Conservation (phyloP, 352 stramenopile species). For the Globisporangium lucens region DNA sequence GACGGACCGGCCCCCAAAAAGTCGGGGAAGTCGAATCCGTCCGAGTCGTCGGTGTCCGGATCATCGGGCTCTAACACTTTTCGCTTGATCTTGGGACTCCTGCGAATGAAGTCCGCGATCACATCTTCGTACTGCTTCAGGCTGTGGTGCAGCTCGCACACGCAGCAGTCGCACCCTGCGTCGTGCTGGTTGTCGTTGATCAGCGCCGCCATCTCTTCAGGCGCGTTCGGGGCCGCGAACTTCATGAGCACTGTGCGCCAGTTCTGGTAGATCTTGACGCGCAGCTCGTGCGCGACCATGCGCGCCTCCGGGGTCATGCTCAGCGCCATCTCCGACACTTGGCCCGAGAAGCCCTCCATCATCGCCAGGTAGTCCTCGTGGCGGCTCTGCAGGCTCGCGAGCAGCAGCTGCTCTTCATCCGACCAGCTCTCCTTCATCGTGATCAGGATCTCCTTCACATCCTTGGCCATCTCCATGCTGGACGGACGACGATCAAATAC, state of each 20-base stretch:
- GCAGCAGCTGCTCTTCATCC: conserved; percentile 64
- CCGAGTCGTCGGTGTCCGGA: conserved; percentile 15
- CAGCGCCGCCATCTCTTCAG: conserved; percentile 35
- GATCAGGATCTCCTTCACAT: conserved; percentile 78
- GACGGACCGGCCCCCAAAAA: conserved; percentile 14
- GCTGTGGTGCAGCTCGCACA: conserved; percentile 50
- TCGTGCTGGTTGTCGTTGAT: conserved; percentile 34
- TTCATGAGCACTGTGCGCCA: conserved; percentile 76
- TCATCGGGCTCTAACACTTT: conserved; percentile 17
- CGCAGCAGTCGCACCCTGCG: conserved; percentile 42
- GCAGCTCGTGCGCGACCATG: conserved; percentile 69
- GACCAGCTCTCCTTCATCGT: conserved; percentile 73
- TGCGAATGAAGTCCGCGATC: conserved; percentile 55
- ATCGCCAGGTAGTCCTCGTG: conserved; percentile 69
- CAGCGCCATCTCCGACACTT: conserved; percentile 54
- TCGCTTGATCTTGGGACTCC: conserved; percentile 49
- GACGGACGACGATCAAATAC: background rate
- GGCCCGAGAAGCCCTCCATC: conserved; percentile 61
- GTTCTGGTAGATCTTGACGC: conserved; percentile 80
- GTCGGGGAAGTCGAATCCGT: conserved; percentile 20
- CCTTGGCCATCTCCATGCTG: conserved; percentile 78
- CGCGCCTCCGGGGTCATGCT: conserved; percentile 74
- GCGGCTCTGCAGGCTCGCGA: conserved; percentile 58
- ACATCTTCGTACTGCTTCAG: conserved; percentile 56
- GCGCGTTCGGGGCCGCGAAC: conserved; percentile 54